Percentiles rank a stretch among this genome's conserved stretches.
Evolutionary conservation across 345 rosid species (phyloP).

Genomic region (Euclidium syriacum): DNA sequence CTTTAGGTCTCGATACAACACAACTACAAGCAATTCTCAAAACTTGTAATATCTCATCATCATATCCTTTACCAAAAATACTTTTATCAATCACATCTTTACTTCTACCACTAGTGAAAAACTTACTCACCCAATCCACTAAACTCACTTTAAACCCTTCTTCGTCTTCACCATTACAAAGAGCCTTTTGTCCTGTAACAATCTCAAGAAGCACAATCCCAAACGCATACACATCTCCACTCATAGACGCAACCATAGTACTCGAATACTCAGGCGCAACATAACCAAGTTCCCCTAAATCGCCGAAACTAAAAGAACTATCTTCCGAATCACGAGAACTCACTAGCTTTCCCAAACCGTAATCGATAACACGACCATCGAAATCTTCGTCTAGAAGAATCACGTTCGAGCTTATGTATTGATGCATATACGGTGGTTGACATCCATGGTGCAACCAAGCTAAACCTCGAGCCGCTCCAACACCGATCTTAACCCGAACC

Average conservation of each 20-base stretch:
- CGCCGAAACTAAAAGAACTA: constrained; percentile 41
- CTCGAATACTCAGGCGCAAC: constrained; percentile 47
- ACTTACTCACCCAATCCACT: constrained; percentile 52
- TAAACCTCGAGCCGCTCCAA: constrained; percentile 57
- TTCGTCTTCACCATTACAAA: constrained; percentile 39
- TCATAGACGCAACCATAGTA: constrained; percentile 43
- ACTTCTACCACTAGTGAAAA: constrained; percentile 25
- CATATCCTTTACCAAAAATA: constrained; percentile 35
- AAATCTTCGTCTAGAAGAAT: constrained; percentile 55
- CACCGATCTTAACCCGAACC: constrained; percentile 40
- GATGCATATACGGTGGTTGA: constrained; percentile 37
- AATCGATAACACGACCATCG: constrained; percentile 49
- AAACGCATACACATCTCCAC: constrained; percentile 55
- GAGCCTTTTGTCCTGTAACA: constrained; percentile 43
- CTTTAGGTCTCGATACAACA: constrained; percentile 40
- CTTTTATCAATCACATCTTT: constrained; percentile 36
- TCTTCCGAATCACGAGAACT: constrained; percentile 34
- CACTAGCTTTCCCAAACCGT: constrained; percentile 47
- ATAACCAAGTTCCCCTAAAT: constrained; percentile 45
- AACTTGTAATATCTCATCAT: constrained; percentile 33
- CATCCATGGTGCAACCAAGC: constrained; percentile 66
- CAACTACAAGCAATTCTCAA: constrained; percentile 40
- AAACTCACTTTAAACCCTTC: constrained; percentile 53
- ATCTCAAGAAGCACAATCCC: constrained; percentile 54
- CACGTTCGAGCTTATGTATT: constrained; percentile 47